phyloP scores from a whole-genome alignment of 805 yeast genomes.

The Brettanomyces custersianus region DNA sequence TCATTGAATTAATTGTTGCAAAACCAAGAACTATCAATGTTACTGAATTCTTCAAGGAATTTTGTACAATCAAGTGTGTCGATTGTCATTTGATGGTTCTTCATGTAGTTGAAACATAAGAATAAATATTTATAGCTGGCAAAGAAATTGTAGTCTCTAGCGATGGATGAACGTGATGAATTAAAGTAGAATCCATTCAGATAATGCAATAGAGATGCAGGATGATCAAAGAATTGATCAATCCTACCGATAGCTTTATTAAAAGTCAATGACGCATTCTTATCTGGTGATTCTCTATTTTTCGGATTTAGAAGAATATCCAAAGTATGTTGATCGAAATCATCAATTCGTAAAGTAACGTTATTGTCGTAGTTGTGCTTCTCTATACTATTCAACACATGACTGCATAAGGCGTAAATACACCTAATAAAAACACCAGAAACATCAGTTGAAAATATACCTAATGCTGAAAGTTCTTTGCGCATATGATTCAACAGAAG shows the following conservation, averaged over 20 bases:
- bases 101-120: constrained; percentile 9
- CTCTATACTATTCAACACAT: constrained; percentile 9
- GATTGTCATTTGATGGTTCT: constrained; percentile 7
- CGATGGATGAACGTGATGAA: constrained; percentile 18
- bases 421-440: constrained; percentile 14
- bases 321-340: constrained; percentile 1
- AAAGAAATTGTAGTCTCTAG: constrained; percentile 20
- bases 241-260: constrained; percentile 5
- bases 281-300: constrained; percentile 2
- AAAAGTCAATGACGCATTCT: constrained; percentile 1
- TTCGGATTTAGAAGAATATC: constrained; percentile 7
- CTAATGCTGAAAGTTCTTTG: constrained; percentile 8
- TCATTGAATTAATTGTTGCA: too few species aligned
- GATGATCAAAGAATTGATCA: constrained; percentile 10
- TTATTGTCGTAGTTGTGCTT: constrained; percentile 2
- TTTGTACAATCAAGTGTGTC: constrained; percentile 10
- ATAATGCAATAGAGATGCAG: constrained; percentile 13
- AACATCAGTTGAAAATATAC: constrained; percentile 15
- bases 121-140: constrained; percentile 20
- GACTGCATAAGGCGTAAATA: constrained; percentile 9
- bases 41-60: constrained; percentile 9
- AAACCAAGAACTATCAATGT: constrained; percentile 18
- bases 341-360: not conserved
- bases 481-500: constrained; percentile 8
- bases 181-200: constrained; percentile 22